phyloP scores from a whole-genome alignment of 164 flowering plant genomes.

The Piper longum region DNA sequence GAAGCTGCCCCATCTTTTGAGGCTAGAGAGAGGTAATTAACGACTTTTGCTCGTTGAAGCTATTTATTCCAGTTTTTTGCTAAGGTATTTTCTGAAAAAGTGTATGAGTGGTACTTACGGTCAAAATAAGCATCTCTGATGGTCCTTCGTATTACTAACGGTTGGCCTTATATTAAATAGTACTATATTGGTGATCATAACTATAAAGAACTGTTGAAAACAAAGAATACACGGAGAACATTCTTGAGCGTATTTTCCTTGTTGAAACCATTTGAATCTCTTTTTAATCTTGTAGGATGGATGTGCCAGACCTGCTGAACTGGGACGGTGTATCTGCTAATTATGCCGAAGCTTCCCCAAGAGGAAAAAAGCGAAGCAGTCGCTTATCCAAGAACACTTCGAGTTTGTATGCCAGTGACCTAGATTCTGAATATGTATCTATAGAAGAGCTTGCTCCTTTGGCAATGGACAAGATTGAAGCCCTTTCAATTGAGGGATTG shows the following conservation, averaged over 20 bases:
- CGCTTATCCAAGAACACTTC: slow-evolving; percentile 20
- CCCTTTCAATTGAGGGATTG: slow-evolving; percentile 84
- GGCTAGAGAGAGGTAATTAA: slow-evolving; percentile 56
- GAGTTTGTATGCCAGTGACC: slow-evolving; percentile 17
- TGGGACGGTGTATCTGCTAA: slow-evolving; percentile 14
- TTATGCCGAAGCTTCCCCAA: slow-evolving; percentile 14
- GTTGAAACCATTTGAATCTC: background rate
- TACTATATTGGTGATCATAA: no score
- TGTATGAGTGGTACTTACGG: no score
- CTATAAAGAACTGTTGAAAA: no score
- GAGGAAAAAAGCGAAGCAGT: slow-evolving; percentile 16
- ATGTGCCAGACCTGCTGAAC: slow-evolving; percentile 17
- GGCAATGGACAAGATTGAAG: slow-evolving; percentile 93
- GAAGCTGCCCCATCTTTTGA: slow-evolving; percentile 48
- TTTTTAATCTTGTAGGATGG: slow-evolving; percentile 20
- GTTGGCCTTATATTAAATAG: no score
- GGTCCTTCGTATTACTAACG: no score
- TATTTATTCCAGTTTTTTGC: no score
- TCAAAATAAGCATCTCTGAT: no score
- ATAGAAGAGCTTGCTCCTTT: slow-evolving; percentile 86
- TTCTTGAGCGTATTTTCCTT: background rate
- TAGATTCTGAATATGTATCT: slow-evolving; percentile 54
- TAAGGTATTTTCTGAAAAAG: no score
- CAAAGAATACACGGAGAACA: no score
- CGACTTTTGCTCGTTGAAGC: no score